Evolutionary conservation across 805 yeast species (phyloP).

Genomic region (Barnettozyma vustinii): DNA sequence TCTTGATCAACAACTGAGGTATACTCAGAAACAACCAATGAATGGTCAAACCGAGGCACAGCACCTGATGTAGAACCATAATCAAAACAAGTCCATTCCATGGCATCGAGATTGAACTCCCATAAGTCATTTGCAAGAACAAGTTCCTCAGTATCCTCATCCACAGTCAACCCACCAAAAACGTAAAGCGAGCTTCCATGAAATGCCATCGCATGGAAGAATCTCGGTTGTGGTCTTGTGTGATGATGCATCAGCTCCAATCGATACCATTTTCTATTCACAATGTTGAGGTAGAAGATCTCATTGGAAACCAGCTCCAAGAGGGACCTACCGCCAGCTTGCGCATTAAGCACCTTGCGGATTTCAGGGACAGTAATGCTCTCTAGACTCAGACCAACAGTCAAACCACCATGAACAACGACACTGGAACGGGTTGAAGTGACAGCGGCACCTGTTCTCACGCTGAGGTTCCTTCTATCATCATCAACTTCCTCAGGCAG

Average conservation of each 20-base stretch:
- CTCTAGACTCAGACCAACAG: constrained; percentile 39
- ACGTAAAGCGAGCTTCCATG: constrained; percentile 47
- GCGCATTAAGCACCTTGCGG: constrained; percentile 9
- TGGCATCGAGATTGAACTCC: constrained; percentile 52
- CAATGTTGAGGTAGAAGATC: constrained; percentile 52
- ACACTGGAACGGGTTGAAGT: constrained; percentile 53
- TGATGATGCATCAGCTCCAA: constrained; percentile 25
- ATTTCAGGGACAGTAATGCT: constrained; percentile 12
- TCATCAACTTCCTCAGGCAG: constrained; percentile 49
- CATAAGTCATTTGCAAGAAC: constrained; percentile 61
- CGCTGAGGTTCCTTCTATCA: constrained; percentile 48
- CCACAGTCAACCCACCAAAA: constrained; percentile 58
- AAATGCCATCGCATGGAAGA: constrained; percentile 55
- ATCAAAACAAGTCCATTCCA: constrained; percentile 49
- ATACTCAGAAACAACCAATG: constrained; percentile 37
- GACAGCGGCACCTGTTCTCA: constrained; percentile 65
- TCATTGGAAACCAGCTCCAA: constrained; percentile 46
- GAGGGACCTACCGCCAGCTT: constrained; percentile 6
- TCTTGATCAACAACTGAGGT: constrained; percentile 32
- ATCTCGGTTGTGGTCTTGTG: constrained; percentile 29
- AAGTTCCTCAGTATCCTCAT: constrained; percentile 31
- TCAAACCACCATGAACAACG: constrained; percentile 64
- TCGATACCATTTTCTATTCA: constrained; percentile 54
- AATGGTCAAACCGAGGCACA: constrained; percentile 47
- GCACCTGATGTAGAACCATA: constrained; percentile 35